Conservation (phyloP, 2,329 filamentous ascomycete species). For the Thielaviopsis musarum region DNA sequence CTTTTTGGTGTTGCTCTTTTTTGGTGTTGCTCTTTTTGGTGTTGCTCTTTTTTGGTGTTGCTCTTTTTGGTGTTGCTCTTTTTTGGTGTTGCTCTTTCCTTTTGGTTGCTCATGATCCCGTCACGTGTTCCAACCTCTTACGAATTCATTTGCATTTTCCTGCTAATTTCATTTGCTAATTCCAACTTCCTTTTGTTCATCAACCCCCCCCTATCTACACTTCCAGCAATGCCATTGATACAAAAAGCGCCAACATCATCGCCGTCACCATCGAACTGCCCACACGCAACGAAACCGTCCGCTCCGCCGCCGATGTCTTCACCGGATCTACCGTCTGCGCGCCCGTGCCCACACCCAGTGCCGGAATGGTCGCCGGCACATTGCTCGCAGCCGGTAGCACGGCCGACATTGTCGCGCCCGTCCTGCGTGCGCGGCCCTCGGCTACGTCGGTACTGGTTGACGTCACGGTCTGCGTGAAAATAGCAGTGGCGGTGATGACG, state of each 20-base stretch:
- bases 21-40: too few relatives aligned
- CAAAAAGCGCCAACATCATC: neutral
- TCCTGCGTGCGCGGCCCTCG: neutral
- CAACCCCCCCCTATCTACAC: neutral
- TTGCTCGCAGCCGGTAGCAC: constrained; percentile 4
- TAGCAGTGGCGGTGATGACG: constrained; percentile 5
- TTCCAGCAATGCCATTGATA: neutral
- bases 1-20: neutral
- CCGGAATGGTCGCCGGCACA: constrained; percentile 8
- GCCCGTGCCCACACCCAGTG: constrained; percentile 4
- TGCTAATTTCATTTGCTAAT: neutral
- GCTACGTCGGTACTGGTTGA: neutral
- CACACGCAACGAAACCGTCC: neutral
- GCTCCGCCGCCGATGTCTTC: neutral
- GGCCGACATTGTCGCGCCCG: neutral
- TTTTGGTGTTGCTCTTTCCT: neutral
- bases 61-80: neutral
- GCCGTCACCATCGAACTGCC: neutral
- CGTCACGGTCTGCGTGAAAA: constrained; percentile 7
- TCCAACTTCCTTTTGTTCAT: neutral
- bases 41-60: neutral
- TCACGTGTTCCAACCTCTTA: too few relatives aligned
- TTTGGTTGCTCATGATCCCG: neutral
- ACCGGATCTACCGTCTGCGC: neutral
- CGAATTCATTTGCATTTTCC: neutral